Evolutionary conservation across 164 flowering plant species (phyloP).

Genomic region (Chloranthus sessilifolius): DNA sequence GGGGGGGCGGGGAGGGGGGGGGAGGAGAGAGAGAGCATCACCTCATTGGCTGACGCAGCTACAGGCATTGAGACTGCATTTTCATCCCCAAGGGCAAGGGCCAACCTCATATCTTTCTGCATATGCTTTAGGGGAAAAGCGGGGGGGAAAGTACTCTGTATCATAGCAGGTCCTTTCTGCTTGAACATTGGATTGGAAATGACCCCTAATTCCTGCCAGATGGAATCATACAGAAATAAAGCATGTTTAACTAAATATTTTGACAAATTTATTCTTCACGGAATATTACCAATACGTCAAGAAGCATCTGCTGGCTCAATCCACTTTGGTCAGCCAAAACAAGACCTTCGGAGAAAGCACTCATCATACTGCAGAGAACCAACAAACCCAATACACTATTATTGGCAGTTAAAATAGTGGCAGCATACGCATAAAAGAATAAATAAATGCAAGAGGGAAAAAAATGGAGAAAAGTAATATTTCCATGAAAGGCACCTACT

Average conservation of each 20-base stretch:
- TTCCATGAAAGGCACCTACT: no score
- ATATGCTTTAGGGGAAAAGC: constrained; percentile 97
- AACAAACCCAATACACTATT: no score
- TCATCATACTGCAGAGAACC: constrained; percentile 83
- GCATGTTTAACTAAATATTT: no score
- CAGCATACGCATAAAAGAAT: no score
- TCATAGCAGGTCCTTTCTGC: constrained; percentile 84
- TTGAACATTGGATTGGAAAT: constrained; percentile 84
- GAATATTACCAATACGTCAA: constrained; percentile 88
- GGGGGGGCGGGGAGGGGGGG: background rate
- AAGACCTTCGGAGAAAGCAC: constrained; percentile 94
- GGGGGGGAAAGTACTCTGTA: constrained; percentile 53
- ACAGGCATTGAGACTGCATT: constrained; percentile 91
- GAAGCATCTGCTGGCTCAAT: constrained; percentile 57
- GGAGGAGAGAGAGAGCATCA: constrained; percentile 15
- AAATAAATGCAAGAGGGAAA: no score
- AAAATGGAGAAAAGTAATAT: no score
- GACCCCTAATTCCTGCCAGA: constrained; percentile 71
- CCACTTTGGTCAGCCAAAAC: constrained; percentile 80
- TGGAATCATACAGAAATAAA: constrained; percentile 8
- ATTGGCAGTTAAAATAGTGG: no score
- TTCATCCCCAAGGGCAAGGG: constrained; percentile 95
- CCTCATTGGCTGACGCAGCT: constrained; percentile 98
- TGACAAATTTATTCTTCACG: no score
- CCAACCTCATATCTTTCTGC: constrained; percentile 97